Evolutionary conservation across 2,329 filamentous ascomycete species (phyloP), one percentile per base, ranked within the genome.

Genomic region (Paramyrothecium sp.): DNA sequence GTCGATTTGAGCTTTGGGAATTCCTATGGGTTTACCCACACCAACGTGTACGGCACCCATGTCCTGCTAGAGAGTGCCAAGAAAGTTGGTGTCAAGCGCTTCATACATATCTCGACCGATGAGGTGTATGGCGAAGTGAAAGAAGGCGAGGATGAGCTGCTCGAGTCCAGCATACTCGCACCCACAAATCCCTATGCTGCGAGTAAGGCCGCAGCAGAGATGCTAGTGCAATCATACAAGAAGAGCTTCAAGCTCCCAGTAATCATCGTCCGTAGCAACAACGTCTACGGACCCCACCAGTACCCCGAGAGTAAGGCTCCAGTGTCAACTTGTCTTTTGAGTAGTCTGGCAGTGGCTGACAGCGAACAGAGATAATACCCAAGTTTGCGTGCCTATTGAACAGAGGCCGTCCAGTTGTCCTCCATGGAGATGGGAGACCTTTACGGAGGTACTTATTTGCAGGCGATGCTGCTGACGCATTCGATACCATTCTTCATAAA

Each of bases 191-290:
- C 91, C 16, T 93, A 93, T 65, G 87, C 89, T 11, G 90, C 90
- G 20, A 89, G 86, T 74, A 93, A 93, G 73, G 90, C 90, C 3
- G 90, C 90, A 1, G 90, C 90, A 7, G 90, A 93, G 75, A 92
- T 92, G 89, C 80, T 91, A 67, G 89, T 94, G n/a, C 87, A 89
- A 71, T 91, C 90, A n/a, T 95, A 93, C 71, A 83, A 88, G 69
- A 92, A 90, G 76, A 91, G 88, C 72, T 93, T 92, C 79, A 89
- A 89, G 71, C 79, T 95, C 13, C 90, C 90, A 1, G 85, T 87
- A 54, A 91, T 94, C 61, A 90, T 93, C 64, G 88, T 93, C 26
- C 82, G 90, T 53, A 89, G 89, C 70, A 94, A 94, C 77, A 94
- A 95, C 66, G 89, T 94, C 30, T 95, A 93, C 67, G 91, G 91